Percentiles rank a stretch among this genome's conserved stretches.
phyloP scores from a whole-genome alignment of 75 land plant species.

The Sequoia sempervirens region DNA sequence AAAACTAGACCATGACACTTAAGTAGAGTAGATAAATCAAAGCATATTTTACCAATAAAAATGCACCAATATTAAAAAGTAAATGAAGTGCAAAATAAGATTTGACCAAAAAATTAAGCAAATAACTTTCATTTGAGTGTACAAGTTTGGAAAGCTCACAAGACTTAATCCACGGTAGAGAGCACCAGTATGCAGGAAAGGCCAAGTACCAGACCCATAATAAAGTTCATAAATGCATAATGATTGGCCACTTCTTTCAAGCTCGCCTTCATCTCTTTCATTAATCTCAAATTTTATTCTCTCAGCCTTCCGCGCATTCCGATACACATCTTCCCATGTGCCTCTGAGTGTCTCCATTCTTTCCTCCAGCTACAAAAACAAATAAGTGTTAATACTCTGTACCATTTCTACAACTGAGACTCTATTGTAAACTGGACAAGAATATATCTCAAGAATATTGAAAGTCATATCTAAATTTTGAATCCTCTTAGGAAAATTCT shows the following conservation, averaged over 20 bases:
- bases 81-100: not conserved
- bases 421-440: not conserved
- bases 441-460: not conserved
- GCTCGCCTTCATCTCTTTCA: constrained; percentile 92
- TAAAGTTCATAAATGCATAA: constrained; percentile 89
- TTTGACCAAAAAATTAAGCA: not conserved
- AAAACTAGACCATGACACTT: not conserved
- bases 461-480: not conserved
- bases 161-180: constrained; percentile 88
- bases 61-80: not conserved
- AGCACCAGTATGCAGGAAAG: constrained; percentile 75
- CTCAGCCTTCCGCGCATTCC: constrained; percentile 68
- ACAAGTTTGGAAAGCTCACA: constrained; percentile 43
- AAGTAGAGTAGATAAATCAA: not conserved
- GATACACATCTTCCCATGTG: constrained; percentile 79
- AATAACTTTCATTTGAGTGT: not conserved
- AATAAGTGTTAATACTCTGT: not conserved
- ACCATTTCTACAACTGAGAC: not conserved
- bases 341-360: constrained; percentile 56
- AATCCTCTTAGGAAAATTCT: not conserved
- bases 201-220: constrained; percentile 81
- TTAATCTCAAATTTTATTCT: constrained; percentile 62
- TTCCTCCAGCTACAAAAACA: constrained; percentile 61
- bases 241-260: constrained; percentile 86
- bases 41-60: constrained; percentile 3